Conservation (phyloP, 768 basidiomycete species). For the Trametes elegans region DNA sequence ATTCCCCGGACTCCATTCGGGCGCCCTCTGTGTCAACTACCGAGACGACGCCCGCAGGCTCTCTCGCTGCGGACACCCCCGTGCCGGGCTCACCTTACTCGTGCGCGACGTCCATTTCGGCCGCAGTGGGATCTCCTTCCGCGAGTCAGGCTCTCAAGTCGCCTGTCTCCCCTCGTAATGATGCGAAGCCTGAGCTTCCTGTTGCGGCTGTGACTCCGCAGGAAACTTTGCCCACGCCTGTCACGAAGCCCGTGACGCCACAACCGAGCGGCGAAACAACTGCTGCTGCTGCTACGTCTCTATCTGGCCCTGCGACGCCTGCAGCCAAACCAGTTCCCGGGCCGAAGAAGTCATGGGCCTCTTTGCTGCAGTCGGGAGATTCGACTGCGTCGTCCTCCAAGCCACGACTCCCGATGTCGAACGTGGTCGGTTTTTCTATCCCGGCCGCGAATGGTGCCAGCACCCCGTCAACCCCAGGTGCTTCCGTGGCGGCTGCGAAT, state of each 20-base stretch:
- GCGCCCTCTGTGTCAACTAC: slow-evolving; percentile 48
- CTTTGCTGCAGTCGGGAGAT: slow-evolving; percentile 53
- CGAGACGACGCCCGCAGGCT: slow-evolving; percentile 49
- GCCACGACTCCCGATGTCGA: slow-evolving; percentile 60
- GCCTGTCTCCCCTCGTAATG: neutral
- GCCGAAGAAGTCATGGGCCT: slow-evolving; percentile 74
- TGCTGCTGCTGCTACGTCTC: slow-evolving; percentile 14
- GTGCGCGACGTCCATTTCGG: slow-evolving; percentile 57
- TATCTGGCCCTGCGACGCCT: slow-evolving; percentile 10
- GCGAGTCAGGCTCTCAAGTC: slow-evolving; percentile 5
- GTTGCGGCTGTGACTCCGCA: neutral
- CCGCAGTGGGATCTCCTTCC: slow-evolving; percentile 16
- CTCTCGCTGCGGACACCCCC: slow-evolving; percentile 47
- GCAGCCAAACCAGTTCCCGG: slow-evolving; percentile 18
- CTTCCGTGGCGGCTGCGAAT: slow-evolving; percentile 28
- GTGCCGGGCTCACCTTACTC: slow-evolving; percentile 55
- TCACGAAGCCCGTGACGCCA: neutral
- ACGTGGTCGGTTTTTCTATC: slow-evolving; percentile 72
- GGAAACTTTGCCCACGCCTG: neutral
- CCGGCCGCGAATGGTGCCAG: slow-evolving; percentile 34
- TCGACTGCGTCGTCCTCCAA: slow-evolving; percentile 40
- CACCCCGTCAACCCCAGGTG: slow-evolving; percentile 22
- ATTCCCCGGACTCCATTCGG: slow-evolving; percentile 30
- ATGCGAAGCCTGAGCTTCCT: slow-evolving; percentile 2
- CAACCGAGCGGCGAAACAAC: neutral